Base-by-base conservation (phyloP, 2,329 filamentous ascomycete genomes). In the Exserohilum rostratum region DNA sequence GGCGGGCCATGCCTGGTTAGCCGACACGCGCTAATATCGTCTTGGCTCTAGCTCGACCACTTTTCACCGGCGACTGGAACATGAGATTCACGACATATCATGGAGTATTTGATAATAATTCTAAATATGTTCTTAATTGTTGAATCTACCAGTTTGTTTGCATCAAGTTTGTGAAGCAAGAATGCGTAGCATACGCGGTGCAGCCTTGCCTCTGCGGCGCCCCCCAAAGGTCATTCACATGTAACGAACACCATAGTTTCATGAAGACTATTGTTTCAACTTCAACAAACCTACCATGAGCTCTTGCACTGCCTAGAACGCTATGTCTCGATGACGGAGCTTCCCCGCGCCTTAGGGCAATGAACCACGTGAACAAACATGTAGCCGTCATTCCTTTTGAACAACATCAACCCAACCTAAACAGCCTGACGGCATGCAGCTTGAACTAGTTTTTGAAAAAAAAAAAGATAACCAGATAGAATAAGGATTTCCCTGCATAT, bases 341-440 rank as follows among this genome's bases (percentile, higher is more conserved):
- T 46, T 46, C 43, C 43, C 43, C 43, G 30, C 31, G 13, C 27
- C 31, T 25, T 15, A 42, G 33, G 12, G 40, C 40, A 53, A 30
- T 45, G n/a, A 43, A n/a, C n/a, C 27, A 45, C 46, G 51, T 50
- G 46, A 45, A 39, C 33, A 38, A 33, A 18, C 29, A 49, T 44
- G 38, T 39, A 35, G 18, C 33, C 25, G 33, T 29, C 45, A 33
- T 46, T 20, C 18, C 18, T 13, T n/a, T 15, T 15, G 3, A 6
- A 22, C 13, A 18, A 12, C 20, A 12, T 0, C n/a, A n/a, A n/a
- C n/a, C 18, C n/a, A 17, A 17, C 6, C 10, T 17, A n/a, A n/a
- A n/a, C n/a, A n/a, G n/a, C n/a, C n/a, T n/a, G n/a, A n/a, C n/a
- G n/a, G n/a, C n/a, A n/a, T n/a, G n/a, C n/a, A n/a, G n/a, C n/a